Evolutionary conservation across 106 monocot genomes (phyloP), one percentile per base, ranked within the genome.

Genomic region (Allium sativum): DNA sequence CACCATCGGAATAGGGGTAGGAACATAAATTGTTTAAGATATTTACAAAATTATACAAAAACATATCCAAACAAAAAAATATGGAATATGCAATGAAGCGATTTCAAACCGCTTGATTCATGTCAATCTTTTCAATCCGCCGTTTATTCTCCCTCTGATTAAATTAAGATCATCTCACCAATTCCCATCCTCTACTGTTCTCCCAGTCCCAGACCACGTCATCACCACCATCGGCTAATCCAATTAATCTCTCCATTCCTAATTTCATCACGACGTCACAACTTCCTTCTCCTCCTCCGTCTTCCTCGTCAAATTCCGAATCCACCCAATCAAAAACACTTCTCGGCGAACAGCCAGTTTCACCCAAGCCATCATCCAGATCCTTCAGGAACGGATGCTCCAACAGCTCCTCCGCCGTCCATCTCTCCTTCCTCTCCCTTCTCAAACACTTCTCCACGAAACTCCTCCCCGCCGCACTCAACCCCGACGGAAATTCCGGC

Each of bases 381-480:
- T 63, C 61, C 11, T 63, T 52, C 12, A 86, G 56, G 46, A 81
- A 86, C 4, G 74, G 69, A 20, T 86, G 85, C 31, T 48, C 55
- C 56, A 86, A 56, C 22, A 86, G 58, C 69, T 75, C 14, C 47
- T 65, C 57, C 56, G 61, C 61, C n/a, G 41, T 72, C 64, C 72
- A 72, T 50, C 72, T 21, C 16, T 86, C 72, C 8, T 12, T 15
- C 9, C 65, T 43, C 16, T 67, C 60, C 57, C 81, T 68, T 22
- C 66, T 57, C 46, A 86, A 15, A 50, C 85, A 86, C 48, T 81
- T 74, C 10, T 50, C 69, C 10, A 86, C 53, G 40, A 86, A 86
- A 58, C 81, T 75, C 53, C 8, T 6, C 1, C 81, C 85, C 1
- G 8, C 0, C 12, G 52, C 43, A 43, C 81, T 81, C 64, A 81